Evolutionary conservation across 345 rosid species (phyloP).

Genomic region (Conringia planisiliqua): DNA sequence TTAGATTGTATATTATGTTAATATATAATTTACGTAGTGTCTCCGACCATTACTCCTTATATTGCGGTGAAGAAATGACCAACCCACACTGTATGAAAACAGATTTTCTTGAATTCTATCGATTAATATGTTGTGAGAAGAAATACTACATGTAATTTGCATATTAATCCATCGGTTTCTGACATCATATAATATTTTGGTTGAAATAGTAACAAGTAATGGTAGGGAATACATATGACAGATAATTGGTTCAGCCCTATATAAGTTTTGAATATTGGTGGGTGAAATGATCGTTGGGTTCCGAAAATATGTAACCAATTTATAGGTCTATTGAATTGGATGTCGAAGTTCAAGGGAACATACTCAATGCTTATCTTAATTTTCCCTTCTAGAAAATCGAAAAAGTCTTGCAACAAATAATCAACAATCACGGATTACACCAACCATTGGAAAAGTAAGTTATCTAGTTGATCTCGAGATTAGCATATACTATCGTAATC

Average conservation of each 20-base stretch:
- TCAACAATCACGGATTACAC: slow-evolving; percentile 2
- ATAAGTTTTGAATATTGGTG: not conserved
- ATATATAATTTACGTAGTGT: not conserved
- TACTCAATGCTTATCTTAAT: not conserved
- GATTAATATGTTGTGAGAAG: not conserved
- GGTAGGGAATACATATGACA: not conserved
- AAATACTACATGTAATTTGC: not conserved
- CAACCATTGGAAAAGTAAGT: not conserved
- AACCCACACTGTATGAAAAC: not conserved
- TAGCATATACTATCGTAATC: not conserved
- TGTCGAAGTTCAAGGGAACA: slow-evolving; percentile 28
- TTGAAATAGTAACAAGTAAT: not conserved
- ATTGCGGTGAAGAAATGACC: not conserved
- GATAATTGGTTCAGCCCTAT: not conserved
- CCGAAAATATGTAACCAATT: not conserved
- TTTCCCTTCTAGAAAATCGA: slow-evolving; percentile 1
- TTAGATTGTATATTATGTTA: not conserved
- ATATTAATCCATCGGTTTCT: not conserved
- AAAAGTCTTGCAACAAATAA: slow-evolving; percentile 10
- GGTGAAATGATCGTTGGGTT: slow-evolving; percentile 8
- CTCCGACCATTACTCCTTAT: slow-evolving; percentile 4
- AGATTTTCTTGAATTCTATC: not conserved
- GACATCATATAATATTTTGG: not conserved
- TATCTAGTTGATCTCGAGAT: slow-evolving; percentile 10
- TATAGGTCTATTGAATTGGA: slow-evolving; percentile 15